phyloP scores from a whole-genome alignment of 2,329 filamentous ascomycete species.

The Colletotrichum spaethianum region DNA sequence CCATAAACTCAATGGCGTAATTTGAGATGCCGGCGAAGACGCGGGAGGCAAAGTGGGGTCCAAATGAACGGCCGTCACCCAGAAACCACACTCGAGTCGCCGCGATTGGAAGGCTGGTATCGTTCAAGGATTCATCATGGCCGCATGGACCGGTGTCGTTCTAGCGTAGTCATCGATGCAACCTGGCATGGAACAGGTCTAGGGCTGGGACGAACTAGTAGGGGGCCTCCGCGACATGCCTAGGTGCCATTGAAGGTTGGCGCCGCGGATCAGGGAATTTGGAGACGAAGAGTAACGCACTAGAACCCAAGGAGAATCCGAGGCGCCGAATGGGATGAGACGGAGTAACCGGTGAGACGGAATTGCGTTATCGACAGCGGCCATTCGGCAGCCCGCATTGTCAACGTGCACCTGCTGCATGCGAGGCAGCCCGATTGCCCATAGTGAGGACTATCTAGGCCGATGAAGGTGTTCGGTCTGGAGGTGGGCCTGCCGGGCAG shows the following conservation, averaged over 20 bases:
- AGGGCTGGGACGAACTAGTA: constrained; percentile 21
- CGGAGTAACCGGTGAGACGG: constrained; percentile 22
- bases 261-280: not conserved
- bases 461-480: not conserved
- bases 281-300: not conserved
- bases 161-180: constrained; percentile 29
- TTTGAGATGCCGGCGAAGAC: not conserved
- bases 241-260: not conserved
- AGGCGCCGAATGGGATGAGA: not conserved
- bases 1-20: not conserved
- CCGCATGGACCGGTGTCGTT: constrained; percentile 1
- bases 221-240: not conserved
- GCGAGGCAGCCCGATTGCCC: not conserved
- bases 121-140: not conserved
- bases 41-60: not conserved
- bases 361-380: not conserved
- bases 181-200: constrained; percentile 14
- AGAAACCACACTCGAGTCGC: not conserved
- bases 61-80: constrained; percentile 6
- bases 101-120: constrained; percentile 9
- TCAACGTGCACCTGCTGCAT: not conserved
- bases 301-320: not conserved
- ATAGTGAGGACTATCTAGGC: not conserved
- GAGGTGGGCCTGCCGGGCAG: not conserved
- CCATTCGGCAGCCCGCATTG: constrained; percentile 10